Evolutionary conservation across 1,284 basidiomycete species (phyloP).

Genomic region (Pseudozyma flocculosa): DNA sequence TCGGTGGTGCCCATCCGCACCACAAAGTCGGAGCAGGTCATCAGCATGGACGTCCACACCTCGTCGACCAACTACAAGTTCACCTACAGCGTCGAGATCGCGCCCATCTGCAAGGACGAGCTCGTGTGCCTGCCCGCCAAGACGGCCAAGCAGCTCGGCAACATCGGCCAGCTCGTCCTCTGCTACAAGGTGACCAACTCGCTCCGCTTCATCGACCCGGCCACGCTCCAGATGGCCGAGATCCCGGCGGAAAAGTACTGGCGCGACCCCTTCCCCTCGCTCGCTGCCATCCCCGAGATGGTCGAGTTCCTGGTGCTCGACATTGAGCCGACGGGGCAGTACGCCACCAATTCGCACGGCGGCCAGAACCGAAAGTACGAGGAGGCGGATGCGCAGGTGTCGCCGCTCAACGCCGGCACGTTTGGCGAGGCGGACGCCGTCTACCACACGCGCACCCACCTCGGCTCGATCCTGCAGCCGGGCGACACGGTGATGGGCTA

Average conservation of each 20-base stretch:
- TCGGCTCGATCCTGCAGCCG: slow-evolving; percentile 90
- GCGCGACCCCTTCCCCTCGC: slow-evolving; percentile 80
- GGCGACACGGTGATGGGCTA: slow-evolving; percentile 92
- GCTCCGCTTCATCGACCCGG: slow-evolving; percentile 84
- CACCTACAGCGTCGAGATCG: slow-evolving; percentile 95
- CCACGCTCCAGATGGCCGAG: slow-evolving; percentile 80
- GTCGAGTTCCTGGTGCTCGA: slow-evolving; percentile 95
- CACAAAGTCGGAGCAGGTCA: slow-evolving; percentile 88
- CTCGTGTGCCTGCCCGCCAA: slow-evolving; percentile 84
- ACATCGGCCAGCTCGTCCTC: slow-evolving; percentile 81
- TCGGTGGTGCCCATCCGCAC: slow-evolving; percentile 83
- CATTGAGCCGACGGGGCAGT: slow-evolving; percentile 68
- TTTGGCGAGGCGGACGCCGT: slow-evolving; percentile 69
- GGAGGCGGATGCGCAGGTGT: slow-evolving; percentile 86
- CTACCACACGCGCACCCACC: slow-evolving; percentile 92
- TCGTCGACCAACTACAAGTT: slow-evolving; percentile 95
- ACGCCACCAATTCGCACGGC: slow-evolving; percentile 42
- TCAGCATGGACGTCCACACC: slow-evolving; percentile 88
- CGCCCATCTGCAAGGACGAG: slow-evolving; percentile 96
- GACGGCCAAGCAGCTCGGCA: slow-evolving; percentile 77
- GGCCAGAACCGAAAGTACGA: slow-evolving; percentile 31
- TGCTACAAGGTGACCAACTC: slow-evolving; percentile 90
- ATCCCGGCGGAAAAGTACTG: slow-evolving; percentile 82
- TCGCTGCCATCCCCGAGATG: slow-evolving; percentile 80
- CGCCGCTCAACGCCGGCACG: slow-evolving; percentile 74